A percentile compares a stretch with the other conserved stretches of the same genome.
Conservation (phyloP, 2,329 filamentous ascomycete genomes). For the Cadophora malorum region DNA sequence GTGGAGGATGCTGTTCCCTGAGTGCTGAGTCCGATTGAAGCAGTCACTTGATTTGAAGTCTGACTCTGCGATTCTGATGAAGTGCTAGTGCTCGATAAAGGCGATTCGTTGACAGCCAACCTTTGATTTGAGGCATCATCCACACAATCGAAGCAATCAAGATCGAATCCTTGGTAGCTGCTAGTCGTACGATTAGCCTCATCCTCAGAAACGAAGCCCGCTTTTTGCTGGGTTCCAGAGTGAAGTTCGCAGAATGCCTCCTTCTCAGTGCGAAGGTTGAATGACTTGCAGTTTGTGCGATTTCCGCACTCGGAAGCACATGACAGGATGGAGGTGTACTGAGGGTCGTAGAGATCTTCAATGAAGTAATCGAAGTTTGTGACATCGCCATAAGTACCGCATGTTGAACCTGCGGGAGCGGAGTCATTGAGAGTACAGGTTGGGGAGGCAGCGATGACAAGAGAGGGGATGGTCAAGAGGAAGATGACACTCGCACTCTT, state of each 20-base stretch:
- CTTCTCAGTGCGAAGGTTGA: neutral
- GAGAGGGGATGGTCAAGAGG: neutral
- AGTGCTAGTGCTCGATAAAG: neutral
- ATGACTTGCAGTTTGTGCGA: neutral
- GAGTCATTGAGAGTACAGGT: neutral
- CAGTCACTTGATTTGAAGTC: neutral
- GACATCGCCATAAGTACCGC: neutral
- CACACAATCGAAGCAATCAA: conserved; percentile 3
- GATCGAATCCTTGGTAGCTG: conserved; percentile 11
- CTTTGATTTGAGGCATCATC: neutral
- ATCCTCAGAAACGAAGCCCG: neutral
- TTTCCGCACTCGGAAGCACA: conserved; percentile 2
- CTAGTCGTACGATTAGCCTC: neutral
- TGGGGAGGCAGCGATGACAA: neutral
- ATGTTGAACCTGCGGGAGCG: neutral
- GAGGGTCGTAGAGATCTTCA: neutral
- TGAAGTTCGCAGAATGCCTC: conserved; percentile 5
- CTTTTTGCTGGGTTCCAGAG: neutral
- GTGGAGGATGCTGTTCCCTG: neutral
- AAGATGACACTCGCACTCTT: neutral
- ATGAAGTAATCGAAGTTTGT: conserved; percentile 6
- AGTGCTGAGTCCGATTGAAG: neutral
- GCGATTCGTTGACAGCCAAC: neutral
- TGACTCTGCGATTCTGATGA: neutral
- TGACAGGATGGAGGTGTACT: neutral